Base-by-base conservation (phyloP, 2,329 filamentous ascomycete genomes). In the Curvularia sp. region DNA sequence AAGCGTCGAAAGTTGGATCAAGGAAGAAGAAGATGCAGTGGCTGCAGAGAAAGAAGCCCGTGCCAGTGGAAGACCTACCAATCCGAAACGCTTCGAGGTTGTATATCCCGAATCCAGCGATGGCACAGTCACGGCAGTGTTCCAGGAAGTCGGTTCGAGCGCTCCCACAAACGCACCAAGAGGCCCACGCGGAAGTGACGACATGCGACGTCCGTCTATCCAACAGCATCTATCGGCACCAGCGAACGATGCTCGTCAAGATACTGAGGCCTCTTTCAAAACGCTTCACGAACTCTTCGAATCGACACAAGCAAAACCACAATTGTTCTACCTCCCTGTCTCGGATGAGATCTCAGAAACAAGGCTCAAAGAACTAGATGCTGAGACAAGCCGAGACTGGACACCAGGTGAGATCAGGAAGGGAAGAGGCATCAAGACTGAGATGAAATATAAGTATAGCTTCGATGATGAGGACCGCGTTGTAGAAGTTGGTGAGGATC, bases 1-100 rank as follows among this genome's bases (percentile, higher is more conserved):
- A 25, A 86, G 87, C 63, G 83, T 96, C 3, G 75, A 80, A 13
- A 84, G 84, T 23, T 98, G 93, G 92, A 89, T 96, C 57, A 83
- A 86, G 21, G 52, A 64, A 36, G 74, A 77, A 57, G 72, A 77
- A 56, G 68, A 70, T 41, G 72, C 72, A 30, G 60, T 73, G 1
- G 41, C 47, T 3, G 67, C 68, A 0, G 72, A 75, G 43, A 74
- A 76, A 34, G 69, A 69, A 23, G 69, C 69, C 2, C 68, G 74
- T 28, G 58, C 60, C 1, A 46, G 57, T 0, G 65, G 68, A 3
- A 59, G 57, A 4, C 58, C 69, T 8, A 61, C 60, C 5, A 45
- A 64, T 1, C 58, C 66, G 0, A 72, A 72, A 47, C 67, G 72
- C 10, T 76, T 72, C 50, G 73, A 77, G 53, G 69, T 76, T 36